Conservation (phyloP, 306 rosid species). For the Trichosanthes cucumerina region DNA sequence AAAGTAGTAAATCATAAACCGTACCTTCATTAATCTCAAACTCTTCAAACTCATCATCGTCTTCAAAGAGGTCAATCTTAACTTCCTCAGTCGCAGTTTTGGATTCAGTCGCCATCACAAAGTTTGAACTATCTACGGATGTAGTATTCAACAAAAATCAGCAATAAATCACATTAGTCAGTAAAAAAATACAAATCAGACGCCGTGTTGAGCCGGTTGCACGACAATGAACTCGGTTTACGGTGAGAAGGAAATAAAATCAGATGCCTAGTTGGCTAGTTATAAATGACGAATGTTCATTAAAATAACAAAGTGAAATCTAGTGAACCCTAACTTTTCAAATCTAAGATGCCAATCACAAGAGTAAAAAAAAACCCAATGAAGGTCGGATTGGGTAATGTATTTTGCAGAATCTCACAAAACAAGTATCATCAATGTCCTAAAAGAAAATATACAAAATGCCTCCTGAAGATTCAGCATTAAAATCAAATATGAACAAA, state of each 20-base stretch:
- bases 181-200: neutral
- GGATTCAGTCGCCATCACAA: conserved; percentile 60
- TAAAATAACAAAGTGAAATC: neutral
- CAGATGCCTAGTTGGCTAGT: neutral
- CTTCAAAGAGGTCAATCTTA: conserved; percentile 81
- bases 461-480: neutral
- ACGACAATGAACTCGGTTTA: neutral
- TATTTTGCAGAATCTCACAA: neutral
- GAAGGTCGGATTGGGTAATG: neutral
- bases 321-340: neutral
- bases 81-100: conserved; percentile 51
- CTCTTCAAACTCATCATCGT: conserved; percentile 72
- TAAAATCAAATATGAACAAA: neutral
- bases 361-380: neutral
- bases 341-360: neutral
- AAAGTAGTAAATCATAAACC: neutral
- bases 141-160: neutral
- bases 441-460: neutral
- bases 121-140: conserved; percentile 5
- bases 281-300: neutral
- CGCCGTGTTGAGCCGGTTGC: neutral
- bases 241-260: neutral
- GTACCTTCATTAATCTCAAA: conserved; percentile 62
- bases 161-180: neutral
- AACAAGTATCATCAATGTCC: neutral